A percentile compares a stretch with the other conserved stretches of the same genome.
These are phyloP conservation scores for Mallotus japonicus DNA, from an alignment of 441 rosid genomes.

Conservation along the genomic window DNA sequence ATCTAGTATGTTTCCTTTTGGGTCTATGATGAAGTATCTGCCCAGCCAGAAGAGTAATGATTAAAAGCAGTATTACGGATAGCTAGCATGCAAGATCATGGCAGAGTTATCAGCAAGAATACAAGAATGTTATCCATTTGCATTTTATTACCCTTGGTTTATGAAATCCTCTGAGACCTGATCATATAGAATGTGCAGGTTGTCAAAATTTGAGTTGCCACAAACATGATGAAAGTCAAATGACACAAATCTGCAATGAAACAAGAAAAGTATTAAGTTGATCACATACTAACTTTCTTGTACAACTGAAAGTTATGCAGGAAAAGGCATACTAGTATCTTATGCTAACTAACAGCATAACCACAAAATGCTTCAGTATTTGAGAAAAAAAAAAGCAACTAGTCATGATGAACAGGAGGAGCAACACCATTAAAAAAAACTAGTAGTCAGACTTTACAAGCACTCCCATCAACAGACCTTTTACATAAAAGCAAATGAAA, in stretches of 20 bases:
- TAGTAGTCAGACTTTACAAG: neutral
- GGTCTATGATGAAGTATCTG: conserved; percentile 82
- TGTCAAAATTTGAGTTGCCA: conserved; percentile 82
- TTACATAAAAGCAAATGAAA: neutral
- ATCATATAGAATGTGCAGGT: conserved; percentile 68
- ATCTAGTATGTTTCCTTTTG: conserved; percentile 59
- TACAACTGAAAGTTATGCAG: neutral
- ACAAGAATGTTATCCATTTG: conserved; percentile 11
- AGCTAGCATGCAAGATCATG: conserved; percentile 37
- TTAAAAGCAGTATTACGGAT: conserved; percentile 42
- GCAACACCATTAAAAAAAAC: neutral
- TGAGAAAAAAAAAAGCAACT: neutral
- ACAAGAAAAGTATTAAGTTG: conserved; percentile 15
- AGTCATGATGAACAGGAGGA: neutral
- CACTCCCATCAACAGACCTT: neutral
- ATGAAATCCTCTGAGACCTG: conserved; percentile 67
- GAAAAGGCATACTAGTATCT: neutral
- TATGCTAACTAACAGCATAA: neutral
- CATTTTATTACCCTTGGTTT: conserved; percentile 73
- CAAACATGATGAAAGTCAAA: conserved; percentile 86
- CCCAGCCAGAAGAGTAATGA: conserved; percentile 62
- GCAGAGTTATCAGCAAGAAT: conserved; percentile 27
- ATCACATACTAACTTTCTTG: conserved; percentile 9
- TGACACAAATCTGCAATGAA: conserved; percentile 64
- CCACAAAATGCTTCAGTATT: neutral